A percentile compares a stretch with the other conserved stretches of the same genome.
Conservation (phyloP, 768 basidiomycete genomes). For the Boletus coccyginus region DNA sequence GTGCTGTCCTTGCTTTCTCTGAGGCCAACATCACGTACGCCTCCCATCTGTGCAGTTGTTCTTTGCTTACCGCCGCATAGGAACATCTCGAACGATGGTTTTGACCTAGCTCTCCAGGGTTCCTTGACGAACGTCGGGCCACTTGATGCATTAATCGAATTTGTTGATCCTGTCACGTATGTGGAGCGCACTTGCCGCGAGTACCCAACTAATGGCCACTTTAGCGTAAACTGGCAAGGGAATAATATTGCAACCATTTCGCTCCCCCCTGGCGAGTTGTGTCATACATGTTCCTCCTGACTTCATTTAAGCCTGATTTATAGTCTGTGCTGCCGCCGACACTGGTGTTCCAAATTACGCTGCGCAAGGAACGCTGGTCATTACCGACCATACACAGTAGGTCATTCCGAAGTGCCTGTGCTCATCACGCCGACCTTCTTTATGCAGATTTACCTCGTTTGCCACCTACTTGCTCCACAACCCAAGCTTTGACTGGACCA, state of each 20-base stretch:
- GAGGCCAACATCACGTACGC: constrained; percentile 57
- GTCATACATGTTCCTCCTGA: not conserved
- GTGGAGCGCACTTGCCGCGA: constrained; percentile 14
- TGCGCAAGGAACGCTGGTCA: constrained; percentile 50
- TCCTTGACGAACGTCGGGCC: constrained; percentile 63
- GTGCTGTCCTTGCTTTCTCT: constrained; percentile 50
- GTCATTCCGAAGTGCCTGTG: constrained; percentile 16
- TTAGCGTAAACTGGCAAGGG: constrained; percentile 62
- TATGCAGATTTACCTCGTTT: constrained; percentile 57
- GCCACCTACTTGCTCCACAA: constrained; percentile 65
- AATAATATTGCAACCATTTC: constrained; percentile 59
- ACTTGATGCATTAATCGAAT: constrained; percentile 66
- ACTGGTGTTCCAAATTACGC: constrained; percentile 62
- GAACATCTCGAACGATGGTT: constrained; percentile 57
- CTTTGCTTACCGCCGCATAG: constrained; percentile 50
- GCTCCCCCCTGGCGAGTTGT: constrained; percentile 51
- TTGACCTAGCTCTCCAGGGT: constrained; percentile 57
- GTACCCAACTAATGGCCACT: not conserved
- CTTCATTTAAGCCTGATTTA: not conserved
- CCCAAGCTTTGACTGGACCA: constrained; percentile 64
- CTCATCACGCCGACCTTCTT: not conserved
- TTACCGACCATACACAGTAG: constrained; percentile 50
- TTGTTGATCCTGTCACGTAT: constrained; percentile 59
- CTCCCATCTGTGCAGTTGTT: constrained; percentile 26
- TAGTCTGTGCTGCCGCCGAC: constrained; percentile 69